Evolutionary conservation across 163 green algal genomes (phyloP), one percentile per base, ranked within the genome.

Genomic region (Trebouxiophyceae sp.): DNA sequence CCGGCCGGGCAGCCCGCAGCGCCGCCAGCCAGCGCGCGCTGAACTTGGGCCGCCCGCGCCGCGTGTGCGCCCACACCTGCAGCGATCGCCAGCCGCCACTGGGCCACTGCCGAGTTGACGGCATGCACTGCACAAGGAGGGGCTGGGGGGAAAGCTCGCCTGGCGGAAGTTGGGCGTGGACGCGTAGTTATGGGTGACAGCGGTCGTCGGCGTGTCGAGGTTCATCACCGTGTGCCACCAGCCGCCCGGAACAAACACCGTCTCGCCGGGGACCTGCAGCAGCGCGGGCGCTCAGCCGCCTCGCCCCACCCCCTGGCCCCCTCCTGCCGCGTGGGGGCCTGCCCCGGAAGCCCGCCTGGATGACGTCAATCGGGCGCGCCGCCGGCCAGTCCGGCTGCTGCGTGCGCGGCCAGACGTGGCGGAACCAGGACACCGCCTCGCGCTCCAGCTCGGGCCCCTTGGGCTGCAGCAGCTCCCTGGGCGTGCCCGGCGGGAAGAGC

Each of bases 221-320:
- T 97, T 97, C 0, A 97, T 73, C 31, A 96, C 90, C 2, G 74
- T 73, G 72, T 97, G 91, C 87, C 84, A 95, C 91, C 91, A 97
- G 16, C 90, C 89, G 23, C 75, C 72, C 0, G 91, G 91, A 32
- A 97, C 84, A 75, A 82, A 96, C 54, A 97, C 81, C 1, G 81
- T 90, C 44, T 96, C 89, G 3, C 91, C 91, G 27, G 90, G 78
- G 2, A 72, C 31, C 73, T 92, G 86, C 47, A 86, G 45, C 54
- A 2, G 28, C 23, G 22, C 24, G 19, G 26, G n/a, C n/a, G n/a
- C n/a, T n/a, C n/a, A n/a, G n/a, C n/a, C n/a, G n/a, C n/a, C n/a
- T n/a, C n/a, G n/a, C n/a, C n/a, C n/a, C n/a, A n/a, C n/a, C n/a
- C n/a, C n/a, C n/a, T n/a, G n/a, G n/a, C n/a, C n/a, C n/a, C n/a